Evolutionary conservation across 1,284 basidiomycete species (phyloP), one percentile per base, ranked within the genome.

Genomic region (Cystobasidium pallidum): DNA sequence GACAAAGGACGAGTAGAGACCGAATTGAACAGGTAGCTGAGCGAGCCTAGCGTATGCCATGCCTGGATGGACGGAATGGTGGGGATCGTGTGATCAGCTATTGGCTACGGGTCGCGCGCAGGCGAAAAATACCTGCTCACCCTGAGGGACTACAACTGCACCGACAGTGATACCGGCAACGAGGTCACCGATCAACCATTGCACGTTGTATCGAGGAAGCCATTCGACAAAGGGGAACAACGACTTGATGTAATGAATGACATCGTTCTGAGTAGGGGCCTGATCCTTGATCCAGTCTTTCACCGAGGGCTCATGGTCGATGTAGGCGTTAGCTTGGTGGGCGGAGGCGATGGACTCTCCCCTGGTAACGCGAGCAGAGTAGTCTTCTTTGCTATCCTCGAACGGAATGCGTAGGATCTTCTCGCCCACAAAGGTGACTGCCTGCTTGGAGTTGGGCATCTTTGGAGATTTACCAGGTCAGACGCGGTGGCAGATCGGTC

Each of bases 101-200:
- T 10, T 3, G 49, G 36, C 1, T 8, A 4, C 17, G 2, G 49
- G n/a, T 51, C 28, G 36, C 15, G 34, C 30, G 36, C 57, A 21
- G 26, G 21, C 3, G 19, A 17, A 36, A 17, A 17, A 28, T 4
- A 51, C 24, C 67, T 52, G 64, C 45, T 45, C 89, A 79, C 87
- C 84, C 80, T 96, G 93, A 0, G 93, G 93, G 10, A 95, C 91
- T 30, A 94, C 84, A 6, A 96, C 93, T 77, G 94, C 88, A 45
- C 93, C 93, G 74, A 95, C 92, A 0, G 93, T 96, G 57, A 95
- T 82, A 68, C 92, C 83, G 66, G 93, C 92, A 76, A 96, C 87
- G 34, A 94, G 79, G 82, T 96, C 93, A 59, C 92, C 83, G 28
- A 77, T 73, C 17, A 83, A 75, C 83, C 83, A 83, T 39, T 74